Percentiles rank a stretch among this genome's conserved stretches.
These are phyloP conservation scores for Euphorbia peplus DNA, from an alignment of 345 rosid genomes.

Conservation along the genomic window DNA sequence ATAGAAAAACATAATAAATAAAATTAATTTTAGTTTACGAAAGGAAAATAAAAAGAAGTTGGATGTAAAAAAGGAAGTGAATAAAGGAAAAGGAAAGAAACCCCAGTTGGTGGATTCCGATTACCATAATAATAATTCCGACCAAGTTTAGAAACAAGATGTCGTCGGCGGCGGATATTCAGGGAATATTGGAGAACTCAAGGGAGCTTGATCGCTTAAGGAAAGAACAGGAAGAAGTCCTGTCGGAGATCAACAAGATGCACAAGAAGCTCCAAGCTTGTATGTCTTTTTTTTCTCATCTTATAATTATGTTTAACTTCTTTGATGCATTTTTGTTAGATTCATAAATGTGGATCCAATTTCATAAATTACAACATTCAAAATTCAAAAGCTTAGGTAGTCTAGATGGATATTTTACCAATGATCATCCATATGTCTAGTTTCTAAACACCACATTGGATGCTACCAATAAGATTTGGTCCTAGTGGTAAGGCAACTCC, in stretches of 20 bases:
- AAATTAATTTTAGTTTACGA: too few relatives aligned
- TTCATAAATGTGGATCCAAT: background rate
- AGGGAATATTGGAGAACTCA: constrained; percentile 65
- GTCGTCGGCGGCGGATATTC: constrained; percentile 63
- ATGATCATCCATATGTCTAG: too few relatives aligned
- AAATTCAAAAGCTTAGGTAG: too few relatives aligned
- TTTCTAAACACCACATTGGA: too few relatives aligned
- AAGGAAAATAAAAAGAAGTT: too few relatives aligned
- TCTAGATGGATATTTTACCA: too few relatives aligned
- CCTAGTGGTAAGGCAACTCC: too few relatives aligned
- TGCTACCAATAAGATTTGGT: too few relatives aligned
- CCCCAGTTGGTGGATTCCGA: too few relatives aligned
- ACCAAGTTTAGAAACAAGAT: constrained; percentile 18
- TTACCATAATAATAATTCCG: background rate
- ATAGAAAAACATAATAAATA: too few relatives aligned
- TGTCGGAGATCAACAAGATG: constrained; percentile 76
- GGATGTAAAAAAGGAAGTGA: background rate
- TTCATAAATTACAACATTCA: too few relatives aligned
- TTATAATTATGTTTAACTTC: background rate
- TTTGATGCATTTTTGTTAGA: background rate
- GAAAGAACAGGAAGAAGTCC: constrained; percentile 65
- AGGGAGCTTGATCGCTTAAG: constrained; percentile 84
- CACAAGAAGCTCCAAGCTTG: constrained; percentile 81
- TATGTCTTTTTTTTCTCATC: constrained; percentile 25
- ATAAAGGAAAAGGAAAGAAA: background rate